A percentile compares a stretch with the other conserved stretches of the same genome.
Evolutionary conservation across 164 flowering plant species (phyloP).

Genomic region (Brasenia schreberi): DNA sequence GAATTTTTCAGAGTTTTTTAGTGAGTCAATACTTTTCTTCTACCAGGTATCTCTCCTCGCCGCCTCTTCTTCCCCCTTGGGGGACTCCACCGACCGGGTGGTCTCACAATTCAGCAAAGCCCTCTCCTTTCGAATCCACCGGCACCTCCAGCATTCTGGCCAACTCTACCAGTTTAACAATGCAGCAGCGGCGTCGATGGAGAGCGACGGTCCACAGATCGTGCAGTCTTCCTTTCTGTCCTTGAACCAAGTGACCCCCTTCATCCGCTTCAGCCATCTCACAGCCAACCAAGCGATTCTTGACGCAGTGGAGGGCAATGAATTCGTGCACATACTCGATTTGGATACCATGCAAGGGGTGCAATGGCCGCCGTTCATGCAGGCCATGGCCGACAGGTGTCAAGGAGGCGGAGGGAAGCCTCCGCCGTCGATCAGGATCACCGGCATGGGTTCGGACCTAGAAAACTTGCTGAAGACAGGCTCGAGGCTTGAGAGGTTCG

Average conservation of each 20-base stretch:
- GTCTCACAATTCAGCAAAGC: slow-evolving; percentile 51
- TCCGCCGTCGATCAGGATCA: slow-evolving; percentile 59
- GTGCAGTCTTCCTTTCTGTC: slow-evolving; percentile 55
- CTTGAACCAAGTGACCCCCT: slow-evolving; percentile 80
- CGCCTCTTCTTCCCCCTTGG: slow-evolving; percentile 48
- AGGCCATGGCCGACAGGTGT: slow-evolving; percentile 53
- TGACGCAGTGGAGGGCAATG: slow-evolving; percentile 54
- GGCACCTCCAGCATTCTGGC: slow-evolving; percentile 2
- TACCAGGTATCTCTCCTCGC: slow-evolving; percentile 26
- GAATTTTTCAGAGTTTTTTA: no score
- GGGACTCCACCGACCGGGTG: slow-evolving; percentile 69
- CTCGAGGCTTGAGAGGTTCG: slow-evolving; percentile 62
- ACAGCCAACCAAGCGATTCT: slow-evolving; percentile 94
- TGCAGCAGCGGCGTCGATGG: neutral
- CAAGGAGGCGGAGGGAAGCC: slow-evolving; percentile 7
- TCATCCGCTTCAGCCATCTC: slow-evolving; percentile 70
- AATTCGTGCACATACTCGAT: slow-evolving; percentile 62
- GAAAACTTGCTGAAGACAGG: slow-evolving; percentile 52
- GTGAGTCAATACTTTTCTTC: no score
- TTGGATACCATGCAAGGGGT: slow-evolving; percentile 86
- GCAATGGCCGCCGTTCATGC: slow-evolving; percentile 95
- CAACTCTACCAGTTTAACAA: neutral
- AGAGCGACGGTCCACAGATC: neutral
- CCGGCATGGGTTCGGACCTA: slow-evolving; percentile 57
- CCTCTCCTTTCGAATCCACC: slow-evolving; percentile 45